Percentiles rank a stretch among this genome's conserved stretches.
phyloP scores from a whole-genome alignment of 306 rosid genomes.

The Sicyos baderoa region DNA sequence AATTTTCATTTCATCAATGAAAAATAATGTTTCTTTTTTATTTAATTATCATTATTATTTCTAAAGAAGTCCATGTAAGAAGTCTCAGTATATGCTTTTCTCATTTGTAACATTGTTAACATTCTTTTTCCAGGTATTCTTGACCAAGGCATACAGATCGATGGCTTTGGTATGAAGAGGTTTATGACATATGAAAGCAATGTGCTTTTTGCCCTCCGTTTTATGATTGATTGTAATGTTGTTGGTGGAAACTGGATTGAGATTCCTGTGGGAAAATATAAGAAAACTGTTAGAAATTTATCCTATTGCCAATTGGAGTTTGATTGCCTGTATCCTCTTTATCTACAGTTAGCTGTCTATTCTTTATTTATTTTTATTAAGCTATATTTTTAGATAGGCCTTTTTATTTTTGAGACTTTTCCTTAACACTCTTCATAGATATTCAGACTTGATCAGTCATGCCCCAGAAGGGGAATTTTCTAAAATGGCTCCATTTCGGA shows the following conservation, averaged over 20 bases:
- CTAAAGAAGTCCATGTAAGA: not conserved
- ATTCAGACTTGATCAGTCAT: constrained; percentile 80
- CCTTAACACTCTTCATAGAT: constrained; percentile 58
- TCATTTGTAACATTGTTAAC: not conserved
- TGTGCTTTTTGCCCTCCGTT: constrained; percentile 94
- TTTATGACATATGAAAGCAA: constrained; percentile 97
- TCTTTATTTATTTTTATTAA: not conserved
- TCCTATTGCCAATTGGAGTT: constrained; percentile 83
- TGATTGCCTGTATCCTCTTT: constrained; percentile 81
- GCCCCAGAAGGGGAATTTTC: constrained; percentile 90
- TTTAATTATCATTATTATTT: too few species aligned
- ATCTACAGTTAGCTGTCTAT: constrained; percentile 6
- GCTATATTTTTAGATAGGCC: not conserved
- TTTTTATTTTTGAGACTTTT: not conserved
- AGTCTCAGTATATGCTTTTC: not conserved
- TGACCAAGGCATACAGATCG: constrained; percentile 87
- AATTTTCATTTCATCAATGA: not conserved
- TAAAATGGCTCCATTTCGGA: constrained; percentile 98
- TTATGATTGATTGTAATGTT: constrained; percentile 82
- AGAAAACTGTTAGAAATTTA: constrained; percentile 40
- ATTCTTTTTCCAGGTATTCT: constrained; percentile 57
- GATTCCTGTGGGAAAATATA: constrained; percentile 68
- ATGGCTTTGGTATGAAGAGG: constrained; percentile 76
- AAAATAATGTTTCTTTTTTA: not conserved
- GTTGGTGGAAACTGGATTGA: constrained; percentile 99